Base-by-base conservation (phyloP, 768 basidiomycete genomes). In the Lenzites betulinus region DNA sequence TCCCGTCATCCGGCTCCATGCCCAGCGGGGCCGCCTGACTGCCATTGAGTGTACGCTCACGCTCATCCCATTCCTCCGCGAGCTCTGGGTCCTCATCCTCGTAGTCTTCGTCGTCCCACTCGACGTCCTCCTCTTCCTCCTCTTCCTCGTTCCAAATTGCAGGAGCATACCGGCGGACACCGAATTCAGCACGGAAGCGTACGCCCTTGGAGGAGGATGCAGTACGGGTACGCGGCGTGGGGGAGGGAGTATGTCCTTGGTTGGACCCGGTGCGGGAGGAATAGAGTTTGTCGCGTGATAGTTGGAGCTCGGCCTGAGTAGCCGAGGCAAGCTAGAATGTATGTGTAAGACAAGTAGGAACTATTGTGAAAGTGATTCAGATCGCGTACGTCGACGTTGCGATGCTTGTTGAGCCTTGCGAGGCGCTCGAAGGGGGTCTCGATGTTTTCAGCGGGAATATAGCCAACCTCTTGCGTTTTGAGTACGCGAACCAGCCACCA, bases 401-500 rank as follows among this genome's bases (percentile, higher is more conserved):
- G 83, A 70, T 97, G 94, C 72, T 98, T 98, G 78, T 99, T 98
- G 56, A 98, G 80, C 58, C 97, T 79, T 0, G 97, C 97, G 7
- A 98, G 83, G 36, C 97, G 84, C 71, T 99, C 97, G 68, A 94
- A 97, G 0, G 97, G 97, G 0, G 97, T 99, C 74, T 99, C 97
- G 66, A 99, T 98, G 73, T 98, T 98, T 77, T 99, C 97, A 0
- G 97, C 97, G 18, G 97, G 97, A 51, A 99, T 98, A 73, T 99
- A 99, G 0, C 97, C 97, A 16, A 99, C 93, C 69, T 97, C 95
- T 74, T 98, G 95, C 8, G 96, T 98, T 78, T 98, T 98, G 64
- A 99, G 87, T 9, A 99, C 97, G 48, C 95, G 86, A 8, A 99
- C 96, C 51, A 98, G 90, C 97, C 97, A 98, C 97, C 97, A 98